Conservation (phyloP, 2,329 filamentous ascomycete species). For the Fusarium metavorans region DNA sequence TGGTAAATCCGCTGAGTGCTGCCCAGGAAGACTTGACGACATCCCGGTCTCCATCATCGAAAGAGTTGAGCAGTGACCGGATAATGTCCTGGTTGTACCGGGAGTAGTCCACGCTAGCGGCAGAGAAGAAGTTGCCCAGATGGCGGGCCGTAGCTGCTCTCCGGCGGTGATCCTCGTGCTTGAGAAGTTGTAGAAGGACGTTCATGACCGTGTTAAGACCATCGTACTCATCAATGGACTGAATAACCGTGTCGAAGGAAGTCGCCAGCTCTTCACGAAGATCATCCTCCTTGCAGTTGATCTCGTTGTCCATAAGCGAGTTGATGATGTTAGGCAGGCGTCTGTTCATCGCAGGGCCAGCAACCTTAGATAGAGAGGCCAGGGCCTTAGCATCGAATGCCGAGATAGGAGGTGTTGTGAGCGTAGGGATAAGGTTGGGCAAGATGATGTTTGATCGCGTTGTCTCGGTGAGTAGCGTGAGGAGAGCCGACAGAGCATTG, state of each 20-base stretch:
- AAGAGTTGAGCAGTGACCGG: slow-evolving; percentile 88
- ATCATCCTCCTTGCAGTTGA: slow-evolving; percentile 79
- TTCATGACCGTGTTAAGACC: slow-evolving; percentile 97
- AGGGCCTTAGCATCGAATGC: slow-evolving; percentile 95
- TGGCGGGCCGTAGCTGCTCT: slow-evolving; percentile 83
- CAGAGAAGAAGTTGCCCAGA: slow-evolving; percentile 86
- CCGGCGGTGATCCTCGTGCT: slow-evolving; percentile 91
- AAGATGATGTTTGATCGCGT: slow-evolving; percentile 96
- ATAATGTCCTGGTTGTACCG: slow-evolving; percentile 97
- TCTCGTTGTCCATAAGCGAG: slow-evolving; percentile 91
- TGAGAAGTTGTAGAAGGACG: slow-evolving; percentile 86
- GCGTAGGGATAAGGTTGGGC: slow-evolving; percentile 93
- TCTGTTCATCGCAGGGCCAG: slow-evolving; percentile 89
- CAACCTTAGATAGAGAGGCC: slow-evolving; percentile 92
- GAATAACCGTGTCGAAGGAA: slow-evolving; percentile 89
- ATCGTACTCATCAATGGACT: slow-evolving; percentile 95
- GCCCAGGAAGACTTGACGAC: slow-evolving; percentile 93
- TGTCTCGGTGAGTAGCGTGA: slow-evolving; percentile 93
- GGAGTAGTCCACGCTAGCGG: slow-evolving; percentile 87
- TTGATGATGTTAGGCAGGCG: slow-evolving; percentile 92
- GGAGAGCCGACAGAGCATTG: slow-evolving; percentile 89
- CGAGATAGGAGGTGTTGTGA: slow-evolving; percentile 90
- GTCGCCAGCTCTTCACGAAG: slow-evolving; percentile 79
- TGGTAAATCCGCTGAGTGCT: slow-evolving; percentile 88
- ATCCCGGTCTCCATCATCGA: slow-evolving; percentile 84